Conservation (phyloP, 352 stramenopile genomes). For the Phytophthora cajani region DNA sequence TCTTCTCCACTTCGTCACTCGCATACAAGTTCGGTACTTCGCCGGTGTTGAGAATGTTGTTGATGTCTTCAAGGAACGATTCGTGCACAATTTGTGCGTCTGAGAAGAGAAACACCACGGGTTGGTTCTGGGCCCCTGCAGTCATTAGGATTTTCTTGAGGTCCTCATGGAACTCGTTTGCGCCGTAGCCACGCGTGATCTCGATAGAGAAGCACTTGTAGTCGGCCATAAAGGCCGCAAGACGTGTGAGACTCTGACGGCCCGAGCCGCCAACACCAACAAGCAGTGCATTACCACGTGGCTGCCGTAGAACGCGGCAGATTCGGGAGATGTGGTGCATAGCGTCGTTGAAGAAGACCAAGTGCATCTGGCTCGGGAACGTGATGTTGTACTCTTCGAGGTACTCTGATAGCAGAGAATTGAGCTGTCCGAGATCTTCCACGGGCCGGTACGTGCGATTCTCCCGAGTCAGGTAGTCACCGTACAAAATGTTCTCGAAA, state of each 20-base stretch:
- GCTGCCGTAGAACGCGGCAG: conserved; percentile 92
- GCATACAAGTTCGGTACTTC: conserved; percentile 95
- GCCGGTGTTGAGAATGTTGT: conserved; percentile 94
- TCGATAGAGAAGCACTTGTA: conserved; percentile 94
- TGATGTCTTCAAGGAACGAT: conserved; percentile 95
- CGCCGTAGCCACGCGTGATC: conserved; percentile 92
- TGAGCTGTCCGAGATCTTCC: conserved; percentile 68
- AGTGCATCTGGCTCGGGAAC: conserved; percentile 93
- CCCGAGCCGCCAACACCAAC: conserved; percentile 93
- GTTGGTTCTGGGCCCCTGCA: conserved; percentile 87
- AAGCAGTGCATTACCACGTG: conserved; percentile 91
- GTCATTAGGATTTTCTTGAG: conserved; percentile 92
- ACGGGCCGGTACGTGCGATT: conserved; percentile 81
- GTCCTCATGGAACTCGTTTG: conserved; percentile 93
- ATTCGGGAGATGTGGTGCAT: conserved; percentile 95
- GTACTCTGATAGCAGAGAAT: conserved; percentile 88
- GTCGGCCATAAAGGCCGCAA: conserved; percentile 92
- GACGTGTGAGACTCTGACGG: conserved; percentile 90
- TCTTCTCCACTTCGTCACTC: conserved; percentile 92
- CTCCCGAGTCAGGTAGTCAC: conserved; percentile 89
- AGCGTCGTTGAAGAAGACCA: conserved; percentile 96
- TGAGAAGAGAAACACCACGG: conserved; percentile 93
- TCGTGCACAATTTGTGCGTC: conserved; percentile 95
- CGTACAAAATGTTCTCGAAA: conserved; percentile 90
- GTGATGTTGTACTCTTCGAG: conserved; percentile 96